A percentile compares a stretch with the other conserved stretches of the same genome.
Conservation (phyloP, 768 basidiomycete species). For the Fistulinella prunicolor region DNA sequence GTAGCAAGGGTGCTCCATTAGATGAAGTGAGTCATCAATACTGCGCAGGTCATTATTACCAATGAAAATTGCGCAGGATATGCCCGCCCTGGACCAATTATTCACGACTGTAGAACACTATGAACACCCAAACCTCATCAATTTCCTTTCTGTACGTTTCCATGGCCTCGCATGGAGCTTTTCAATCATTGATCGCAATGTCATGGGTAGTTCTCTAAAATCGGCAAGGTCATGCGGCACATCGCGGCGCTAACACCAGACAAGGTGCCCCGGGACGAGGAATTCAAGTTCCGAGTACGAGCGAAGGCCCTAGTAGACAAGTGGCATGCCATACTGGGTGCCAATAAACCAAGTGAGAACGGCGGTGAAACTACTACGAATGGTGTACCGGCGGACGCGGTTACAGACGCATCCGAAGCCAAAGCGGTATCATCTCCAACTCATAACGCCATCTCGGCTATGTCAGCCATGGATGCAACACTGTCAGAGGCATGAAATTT, state of each 20-base stretch:
- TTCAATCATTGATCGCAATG: slow-evolving; percentile 8
- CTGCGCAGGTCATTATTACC: slow-evolving; percentile 4
- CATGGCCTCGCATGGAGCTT: slow-evolving; percentile 3
- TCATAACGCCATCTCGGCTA: slow-evolving; percentile 30
- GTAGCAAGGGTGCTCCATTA: slow-evolving; percentile 59
- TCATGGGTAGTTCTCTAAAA: slow-evolving; percentile 41
- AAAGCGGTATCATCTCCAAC: slow-evolving; percentile 21
- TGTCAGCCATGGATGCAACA: slow-evolving; percentile 37
- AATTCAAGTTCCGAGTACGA: slow-evolving; percentile 51
- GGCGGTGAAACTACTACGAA: slow-evolving; percentile 28
- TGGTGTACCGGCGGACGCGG: slow-evolving; percentile 22
- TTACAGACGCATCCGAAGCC: slow-evolving; percentile 16
- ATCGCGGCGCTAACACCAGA: slow-evolving; percentile 44
- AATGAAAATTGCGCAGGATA: slow-evolving; percentile 50
- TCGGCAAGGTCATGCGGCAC: slow-evolving; percentile 61
- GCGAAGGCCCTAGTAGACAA: slow-evolving; percentile 47
- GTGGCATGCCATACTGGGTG: slow-evolving; percentile 40
- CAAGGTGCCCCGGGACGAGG: slow-evolving; percentile 49
- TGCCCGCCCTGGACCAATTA: slow-evolving; percentile 66
- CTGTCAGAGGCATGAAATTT: slow-evolving; percentile 38
- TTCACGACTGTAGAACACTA: slow-evolving; percentile 78
- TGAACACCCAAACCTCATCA: slow-evolving; percentile 67
- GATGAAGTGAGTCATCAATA: slow-evolving; percentile 48
- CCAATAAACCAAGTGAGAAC: slow-evolving; percentile 32
- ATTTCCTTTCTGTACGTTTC: slow-evolving; percentile 57